Base-by-base conservation (phyloP, 2,329 filamentous ascomycete species). In the Plectosphaerella plurivora region DNA sequence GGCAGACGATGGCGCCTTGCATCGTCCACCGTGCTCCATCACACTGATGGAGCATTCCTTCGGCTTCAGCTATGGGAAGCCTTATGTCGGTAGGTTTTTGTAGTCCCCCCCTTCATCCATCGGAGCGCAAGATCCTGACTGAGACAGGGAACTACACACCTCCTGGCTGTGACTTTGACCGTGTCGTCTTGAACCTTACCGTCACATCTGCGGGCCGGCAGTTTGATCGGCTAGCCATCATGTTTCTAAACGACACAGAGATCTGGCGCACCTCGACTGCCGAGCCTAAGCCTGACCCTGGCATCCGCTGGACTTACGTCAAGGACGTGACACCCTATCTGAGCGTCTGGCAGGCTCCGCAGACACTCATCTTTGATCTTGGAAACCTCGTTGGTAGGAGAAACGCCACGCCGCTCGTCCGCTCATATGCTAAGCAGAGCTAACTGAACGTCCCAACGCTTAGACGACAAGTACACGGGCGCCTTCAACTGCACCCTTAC, bases 231-330 rank as follows among this genome's bases (percentile, higher is more conserved):
- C 75, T 93, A 9, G 90, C 83, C 4, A 68, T 87, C 33, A 85
- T 94, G 78, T 94, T 86, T 61, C 74, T 94, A 37, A 83, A 83
- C 41, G 87, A 93, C 65, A 83, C 81, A 10, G 89, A 95, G 65
- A 78, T 95, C n/a, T 94, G 88, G 75, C 78, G 89, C 22, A 92
- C 89, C 2, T 91, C 88, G 5, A 95, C 90, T 1, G 88, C 89
- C 4, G 88, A 95, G 69, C 89, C 90, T 1, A 89, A 83, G 0
- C 58, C 61, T 4, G 60, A 71, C 5, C 77, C 77, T 20, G 89
- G 89, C 7, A 91, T 94, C 56, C 72, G 78, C 45, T 93, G 88
- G 87, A 84, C 80, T 1, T 91, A 89, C 63, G 73, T 85, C 51
- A 94, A 93, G 67, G 89, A 95, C 64, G 84, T 91, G 82, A 88